Conservation (phyloP, 148 eudicot genomes). For the Hydrangea macrophylla region DNA sequence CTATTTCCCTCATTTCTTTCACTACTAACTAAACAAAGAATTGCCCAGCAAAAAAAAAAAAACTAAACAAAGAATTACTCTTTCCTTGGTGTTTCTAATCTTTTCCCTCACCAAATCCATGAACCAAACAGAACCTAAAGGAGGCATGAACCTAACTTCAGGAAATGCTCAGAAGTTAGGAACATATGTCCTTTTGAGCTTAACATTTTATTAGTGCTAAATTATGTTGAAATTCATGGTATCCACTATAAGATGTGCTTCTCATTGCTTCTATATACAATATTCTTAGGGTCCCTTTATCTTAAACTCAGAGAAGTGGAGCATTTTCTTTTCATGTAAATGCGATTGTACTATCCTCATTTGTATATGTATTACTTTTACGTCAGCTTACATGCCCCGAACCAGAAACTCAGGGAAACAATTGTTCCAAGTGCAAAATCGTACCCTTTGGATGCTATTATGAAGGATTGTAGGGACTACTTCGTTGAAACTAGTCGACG, state of each 20-base stretch:
- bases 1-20: too few species aligned
- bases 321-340: background rate
- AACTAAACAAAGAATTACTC: too few species aligned
- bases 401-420: conserved; percentile 86
- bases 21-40: too few species aligned
- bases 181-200: background rate
- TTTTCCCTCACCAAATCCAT: background rate
- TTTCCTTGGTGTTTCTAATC: too few species aligned
- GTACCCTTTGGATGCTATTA: conserved; percentile 83
- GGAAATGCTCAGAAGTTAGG: background rate
- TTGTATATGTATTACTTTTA: conserved; percentile 15
- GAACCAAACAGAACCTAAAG: background rate
- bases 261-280: background rate
- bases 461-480: conserved; percentile 97
- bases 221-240: background rate
- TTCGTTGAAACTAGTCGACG: conserved; percentile 83
- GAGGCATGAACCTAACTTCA: background rate
- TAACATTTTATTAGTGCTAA: background rate
- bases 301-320: background rate
- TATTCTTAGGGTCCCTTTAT: background rate
- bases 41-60: too few species aligned
- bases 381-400: conserved; percentile 96
- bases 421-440: conserved; percentile 98
- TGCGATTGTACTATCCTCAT: background rate
- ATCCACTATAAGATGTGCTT: background rate